phyloP scores from a whole-genome alignment of 345 rosid species.

The Bruguiera parviflora region DNA sequence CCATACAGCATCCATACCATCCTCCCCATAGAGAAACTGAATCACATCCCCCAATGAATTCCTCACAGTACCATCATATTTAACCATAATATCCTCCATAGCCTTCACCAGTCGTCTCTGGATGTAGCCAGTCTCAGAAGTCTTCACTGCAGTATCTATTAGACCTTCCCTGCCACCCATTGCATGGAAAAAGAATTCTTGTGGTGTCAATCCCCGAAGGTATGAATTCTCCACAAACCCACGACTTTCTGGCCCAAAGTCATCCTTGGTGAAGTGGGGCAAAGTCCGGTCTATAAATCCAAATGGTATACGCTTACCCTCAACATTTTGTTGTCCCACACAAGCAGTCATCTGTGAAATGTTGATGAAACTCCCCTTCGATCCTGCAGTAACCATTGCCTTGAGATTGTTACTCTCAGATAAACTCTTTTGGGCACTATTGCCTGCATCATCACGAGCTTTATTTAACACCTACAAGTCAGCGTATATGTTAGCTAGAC shows the following conservation, averaged over 20 bases:
- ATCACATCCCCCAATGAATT: conserved; percentile 96
- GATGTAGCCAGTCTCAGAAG: conserved; percentile 98
- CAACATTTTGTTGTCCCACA: conserved; percentile 99
- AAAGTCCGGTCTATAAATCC: conserved; percentile 86
- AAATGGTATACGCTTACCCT: conserved; percentile 95
- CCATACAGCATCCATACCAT: conserved; percentile 99
- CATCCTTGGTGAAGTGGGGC: conserved; percentile 97
- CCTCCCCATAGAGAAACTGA: conserved; percentile 98
- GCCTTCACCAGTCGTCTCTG: conserved; percentile 98
- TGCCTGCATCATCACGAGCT: conserved; percentile 99
- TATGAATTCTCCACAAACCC: conserved; percentile 99
- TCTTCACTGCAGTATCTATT: conserved; percentile 97
- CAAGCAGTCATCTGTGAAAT: conserved; percentile 99
- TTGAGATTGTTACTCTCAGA: conserved; percentile 97
- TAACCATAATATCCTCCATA: conserved; percentile 99
- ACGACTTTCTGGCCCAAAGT: conserved; percentile 97
- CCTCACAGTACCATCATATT: conserved; percentile 97
- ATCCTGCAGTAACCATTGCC: conserved; percentile 99
- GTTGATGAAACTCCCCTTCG: conserved; percentile 97
- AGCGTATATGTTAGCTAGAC: conserved; percentile 8
- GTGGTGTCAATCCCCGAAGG: conserved; percentile 96
- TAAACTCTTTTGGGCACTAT: conserved; percentile 90
- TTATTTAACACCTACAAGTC: conserved; percentile 68
- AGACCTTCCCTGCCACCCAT: conserved; percentile 99
- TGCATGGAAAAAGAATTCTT: conserved; percentile 98